Evolutionary conservation across 176 grass and related monocot genomes (phyloP).

Genomic region (Miscanthus lutarioriparius): DNA sequence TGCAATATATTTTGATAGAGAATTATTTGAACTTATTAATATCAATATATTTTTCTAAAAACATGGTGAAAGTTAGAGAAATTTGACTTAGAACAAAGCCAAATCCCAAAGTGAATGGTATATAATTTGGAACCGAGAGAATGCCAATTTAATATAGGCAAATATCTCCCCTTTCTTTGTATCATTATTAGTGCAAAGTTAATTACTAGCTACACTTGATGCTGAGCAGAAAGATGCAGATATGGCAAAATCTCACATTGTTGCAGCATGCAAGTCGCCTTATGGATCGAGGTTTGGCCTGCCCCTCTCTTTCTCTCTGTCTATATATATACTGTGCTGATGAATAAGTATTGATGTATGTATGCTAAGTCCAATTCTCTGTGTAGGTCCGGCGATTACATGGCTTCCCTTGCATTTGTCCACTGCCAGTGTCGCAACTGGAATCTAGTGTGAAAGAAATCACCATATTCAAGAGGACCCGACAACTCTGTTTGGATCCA

Average conservation of each 20-base stretch:
- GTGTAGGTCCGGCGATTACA: constrained; percentile 82
- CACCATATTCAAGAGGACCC: not conserved
- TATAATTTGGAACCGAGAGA: too few species aligned
- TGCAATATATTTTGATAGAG: too few species aligned
- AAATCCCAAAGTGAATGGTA: too few species aligned
- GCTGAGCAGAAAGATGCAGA: constrained; percentile 51
- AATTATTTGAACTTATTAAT: too few species aligned
- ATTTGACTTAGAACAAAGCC: too few species aligned
- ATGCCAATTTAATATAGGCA: not conserved
- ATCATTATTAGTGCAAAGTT: not conserved
- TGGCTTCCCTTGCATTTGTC: constrained; percentile 81
- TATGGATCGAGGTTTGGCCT: constrained; percentile 79
- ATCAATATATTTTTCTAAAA: too few species aligned
- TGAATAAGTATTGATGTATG: not conserved
- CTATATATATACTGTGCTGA: not conserved
- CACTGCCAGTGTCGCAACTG: constrained; percentile 76
- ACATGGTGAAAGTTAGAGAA: too few species aligned
- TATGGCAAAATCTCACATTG: constrained; percentile 58
- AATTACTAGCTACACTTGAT: constrained; percentile 2
- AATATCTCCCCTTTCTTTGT: not conserved
- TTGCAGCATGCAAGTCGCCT: constrained; percentile 73
- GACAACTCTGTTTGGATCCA: not conserved
- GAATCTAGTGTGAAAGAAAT: constrained; percentile 38
- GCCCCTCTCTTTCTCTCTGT: not conserved
- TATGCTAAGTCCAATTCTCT: constrained; percentile 3